Evolutionary conservation across 2,329 filamentous ascomycete genomes (phyloP).

Genomic region (Talaromyces marneffei): DNA sequence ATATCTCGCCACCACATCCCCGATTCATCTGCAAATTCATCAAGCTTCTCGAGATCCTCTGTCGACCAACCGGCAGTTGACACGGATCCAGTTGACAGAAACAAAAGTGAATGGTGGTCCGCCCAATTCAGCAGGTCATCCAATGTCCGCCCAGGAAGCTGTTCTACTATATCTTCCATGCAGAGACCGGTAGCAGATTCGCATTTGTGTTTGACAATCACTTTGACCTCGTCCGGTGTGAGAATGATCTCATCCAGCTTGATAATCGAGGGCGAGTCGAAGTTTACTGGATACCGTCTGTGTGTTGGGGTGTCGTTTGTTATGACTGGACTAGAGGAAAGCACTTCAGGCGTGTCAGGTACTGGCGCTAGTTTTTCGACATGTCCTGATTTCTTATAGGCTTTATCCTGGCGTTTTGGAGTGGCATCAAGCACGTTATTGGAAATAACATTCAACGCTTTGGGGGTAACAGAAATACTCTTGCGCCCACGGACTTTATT

Average conservation of each 20-base stretch:
- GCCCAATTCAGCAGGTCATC: slow-evolving; percentile 24
- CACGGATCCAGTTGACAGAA: slow-evolving; percentile 22
- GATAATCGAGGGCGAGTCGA: slow-evolving; percentile 16
- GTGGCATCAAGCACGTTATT: background rate
- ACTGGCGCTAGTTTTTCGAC: background rate
- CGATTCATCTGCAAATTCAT: slow-evolving; percentile 21
- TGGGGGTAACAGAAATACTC: slow-evolving; percentile 3
- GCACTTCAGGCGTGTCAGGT: slow-evolving; percentile 5
- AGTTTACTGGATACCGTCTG: background rate
- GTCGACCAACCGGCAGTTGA: slow-evolving; percentile 27
- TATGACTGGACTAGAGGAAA: slow-evolving; percentile 6
- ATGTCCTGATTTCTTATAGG: background rate
- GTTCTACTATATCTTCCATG: slow-evolving; percentile 27
- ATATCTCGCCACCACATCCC: slow-evolving; percentile 30
- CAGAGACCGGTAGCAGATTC: slow-evolving; percentile 21
- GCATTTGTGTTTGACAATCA: slow-evolving; percentile 26
- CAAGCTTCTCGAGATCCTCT: slow-evolving; percentile 24
- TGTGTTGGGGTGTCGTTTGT: slow-evolving; percentile 2
- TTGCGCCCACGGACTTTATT: slow-evolving; percentile 1
- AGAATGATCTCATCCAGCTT: slow-evolving; percentile 18
- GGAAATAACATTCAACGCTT: background rate
- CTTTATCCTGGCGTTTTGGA: background rate
- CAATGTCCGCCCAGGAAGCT: slow-evolving; percentile 23
- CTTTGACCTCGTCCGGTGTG: slow-evolving; percentile 28
- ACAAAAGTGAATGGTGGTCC: slow-evolving; percentile 25